Base-by-base conservation (phyloP, 768 basidiomycete genomes). In the Agaricus subrufescens region DNA sequence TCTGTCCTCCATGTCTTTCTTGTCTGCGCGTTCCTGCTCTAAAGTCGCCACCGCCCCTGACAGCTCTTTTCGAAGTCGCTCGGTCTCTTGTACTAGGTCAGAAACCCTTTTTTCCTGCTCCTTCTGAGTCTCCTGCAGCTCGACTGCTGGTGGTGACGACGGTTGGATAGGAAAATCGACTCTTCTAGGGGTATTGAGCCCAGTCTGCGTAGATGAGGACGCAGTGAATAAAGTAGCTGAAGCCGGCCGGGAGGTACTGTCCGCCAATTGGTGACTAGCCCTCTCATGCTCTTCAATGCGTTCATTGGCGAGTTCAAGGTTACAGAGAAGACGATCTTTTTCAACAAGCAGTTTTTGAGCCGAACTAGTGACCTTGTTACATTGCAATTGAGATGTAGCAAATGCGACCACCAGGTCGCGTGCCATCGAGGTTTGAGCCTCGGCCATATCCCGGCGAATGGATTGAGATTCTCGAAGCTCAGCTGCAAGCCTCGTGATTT, bases 101-200 rank as follows among this genome's bases (percentile, higher is more conserved):
- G 40, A 26, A 3, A 50, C 9, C 9, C 12, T 12, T 8, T 46
- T 31, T 31, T 56, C 34, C 31, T 15, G 19, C 19, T 59, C 61
- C 15, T 49, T n/a, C 47, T 58, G 52, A 26, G 52, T 23, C 25
- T 29, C 25, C n/a, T 55, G 38, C 6, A 60, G n/a, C 4, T 57
- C 48, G 3, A 48, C 26, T 30, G 46, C 23, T 49, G 60, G 42
- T 6, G 30, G 40, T 53, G 52, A 15, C 59, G 40, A 19, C 8
- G 34, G 48, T 37, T 56, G 34, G 23, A 27, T n/a, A n/a, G 43
- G 42, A 43, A 48, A 50, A 10, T 44, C 9, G 12, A 29, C 64
- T 55, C 51, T 60, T 49, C 57, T 64, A 50, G 62, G 65, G 25
- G 60, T 61, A 23, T 52, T 59, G 55, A 69, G 71, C n/a, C 52